Conservation (phyloP, 2,329 filamentous ascomycete species). For the Penicillium sp. region DNA sequence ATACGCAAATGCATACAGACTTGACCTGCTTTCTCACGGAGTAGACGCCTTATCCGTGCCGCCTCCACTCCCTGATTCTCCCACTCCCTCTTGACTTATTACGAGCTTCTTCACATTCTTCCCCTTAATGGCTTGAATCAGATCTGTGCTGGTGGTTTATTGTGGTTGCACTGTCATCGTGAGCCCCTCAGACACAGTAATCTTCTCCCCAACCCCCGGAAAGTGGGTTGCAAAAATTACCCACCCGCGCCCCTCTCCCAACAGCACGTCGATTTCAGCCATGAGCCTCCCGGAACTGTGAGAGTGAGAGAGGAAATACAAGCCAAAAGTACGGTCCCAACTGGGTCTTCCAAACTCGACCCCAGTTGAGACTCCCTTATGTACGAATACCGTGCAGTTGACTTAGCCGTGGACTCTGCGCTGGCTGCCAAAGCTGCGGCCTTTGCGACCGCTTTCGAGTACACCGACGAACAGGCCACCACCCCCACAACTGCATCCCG, state of each 20-base stretch:
- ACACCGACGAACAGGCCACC: slow-evolving; percentile 39
- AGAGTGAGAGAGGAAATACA: slow-evolving; percentile 2
- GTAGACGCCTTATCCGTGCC: slow-evolving; percentile 24
- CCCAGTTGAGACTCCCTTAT: slow-evolving; percentile 24
- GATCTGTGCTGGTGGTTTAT: background rate
- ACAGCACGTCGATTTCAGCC: slow-evolving; percentile 14
- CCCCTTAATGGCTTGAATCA: background rate
- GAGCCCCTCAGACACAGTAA: background rate
- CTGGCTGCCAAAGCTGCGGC: slow-evolving; percentile 37
- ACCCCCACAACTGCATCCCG: slow-evolving; percentile 31
- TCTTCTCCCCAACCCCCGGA: slow-evolving; percentile 6
- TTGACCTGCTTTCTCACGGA: background rate
- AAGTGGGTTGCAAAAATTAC: slow-evolving; percentile 19
- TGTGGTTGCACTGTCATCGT: background rate
- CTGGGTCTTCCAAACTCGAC: background rate
- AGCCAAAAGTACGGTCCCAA: background rate
- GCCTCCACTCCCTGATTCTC: slow-evolving; percentile 10
- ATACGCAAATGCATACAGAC: background rate
- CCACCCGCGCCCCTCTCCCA: slow-evolving; percentile 15
- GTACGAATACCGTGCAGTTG: slow-evolving; percentile 35
- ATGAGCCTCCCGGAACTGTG: slow-evolving; percentile 23
- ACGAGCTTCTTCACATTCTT: background rate
- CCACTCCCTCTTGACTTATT: background rate
- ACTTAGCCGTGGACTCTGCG: slow-evolving; percentile 35
- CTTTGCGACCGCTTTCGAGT: slow-evolving; percentile 45